These are phyloP conservation scores for Pythium apleroticum DNA, from an alignment of 352 stramenopile species.

Conservation along the genomic window DNA sequence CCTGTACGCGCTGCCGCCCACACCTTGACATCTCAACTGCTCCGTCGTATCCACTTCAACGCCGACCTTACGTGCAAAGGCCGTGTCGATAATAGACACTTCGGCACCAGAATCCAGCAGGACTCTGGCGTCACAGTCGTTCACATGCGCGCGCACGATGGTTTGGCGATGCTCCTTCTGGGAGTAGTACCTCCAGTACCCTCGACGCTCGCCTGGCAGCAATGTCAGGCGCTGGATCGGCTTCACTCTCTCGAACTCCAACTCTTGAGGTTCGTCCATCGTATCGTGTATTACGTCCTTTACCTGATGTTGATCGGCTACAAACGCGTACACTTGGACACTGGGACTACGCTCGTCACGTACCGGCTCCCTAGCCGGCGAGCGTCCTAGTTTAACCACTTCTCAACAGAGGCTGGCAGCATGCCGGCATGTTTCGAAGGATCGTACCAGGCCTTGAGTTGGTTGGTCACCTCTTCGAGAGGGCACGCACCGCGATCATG, in stretches of 20 bases:
- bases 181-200: conserved; percentile 26
- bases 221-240: conserved; percentile 19
- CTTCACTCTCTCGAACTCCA: conserved; percentile 13
- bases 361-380: conserved; percentile 2
- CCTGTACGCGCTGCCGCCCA: conserved; percentile 1
- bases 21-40: conserved; percentile 1
- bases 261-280: no score
- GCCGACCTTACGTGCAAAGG: conserved; percentile 23
- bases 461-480: not conserved
- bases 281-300: no score
- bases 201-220: conserved; percentile 18
- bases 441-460: conserved; percentile 16
- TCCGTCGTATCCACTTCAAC: conserved; percentile 6
- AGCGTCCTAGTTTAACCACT: conserved; percentile 21
- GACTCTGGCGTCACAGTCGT: conserved; percentile 22
- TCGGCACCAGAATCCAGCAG: conserved; percentile 28
- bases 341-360: conserved; percentile 14
- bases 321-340: conserved; percentile 8
- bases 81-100: conserved; percentile 20
- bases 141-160: conserved; percentile 17
- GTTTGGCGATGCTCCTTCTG: conserved; percentile 30
- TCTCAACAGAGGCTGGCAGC: conserved; percentile 5
- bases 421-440: conserved; percentile 5
- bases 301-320: not conserved
- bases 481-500: conserved; percentile 4